Evolutionary conservation across 768 basidiomycete genomes (phyloP), one percentile per base, ranked within the genome.

Genomic region (Pleurotus platypus): DNA sequence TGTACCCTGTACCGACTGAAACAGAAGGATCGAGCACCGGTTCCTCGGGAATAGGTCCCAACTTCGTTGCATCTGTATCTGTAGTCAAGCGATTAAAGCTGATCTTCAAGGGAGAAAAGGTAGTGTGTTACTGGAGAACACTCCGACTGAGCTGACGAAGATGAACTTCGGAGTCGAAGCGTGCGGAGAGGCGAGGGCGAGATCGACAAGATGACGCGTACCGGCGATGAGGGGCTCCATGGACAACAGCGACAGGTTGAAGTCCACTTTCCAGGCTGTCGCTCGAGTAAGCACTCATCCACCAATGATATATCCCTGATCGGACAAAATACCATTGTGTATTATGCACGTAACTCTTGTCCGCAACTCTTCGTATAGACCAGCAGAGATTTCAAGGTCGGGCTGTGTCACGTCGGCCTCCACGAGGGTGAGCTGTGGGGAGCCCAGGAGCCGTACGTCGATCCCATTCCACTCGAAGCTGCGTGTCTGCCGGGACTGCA

Each of bases 261-360:
- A 80, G 45, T 81, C 73, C n/a, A 81, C 63, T 20, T 64, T 70
- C 79, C 79, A 81, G 2, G 78, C 78, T 63, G 45, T 46, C 46
- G 26, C 20, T 7, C 27, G 15, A 4, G 27, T 42, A 7, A 22
- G 22, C 27, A 7, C 37, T 35, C 46, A 30, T 1, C 15, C 16
- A 13, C 4, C 3, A 40, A 13, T 9, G 4, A 9, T 35, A 8
- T 35, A 35, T 9, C 8, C 8, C 30, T 38, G 15, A 24, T 16
- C 11, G 13, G 13, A 11, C 5, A n/a, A 18, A 35, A 4, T 48
- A 63, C 63, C 63, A 48, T 72, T 76, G 54, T 80, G 78, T 9
- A 79, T 70, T 57, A 81, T 72, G 12, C 59, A 55, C 0, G 69
- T 77, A 5, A 74, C 63, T 5, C 62, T 63, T 16, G 62, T 57